Conservation (phyloP, 352 stramenopile genomes). For the Phytophthora brassicae region DNA sequence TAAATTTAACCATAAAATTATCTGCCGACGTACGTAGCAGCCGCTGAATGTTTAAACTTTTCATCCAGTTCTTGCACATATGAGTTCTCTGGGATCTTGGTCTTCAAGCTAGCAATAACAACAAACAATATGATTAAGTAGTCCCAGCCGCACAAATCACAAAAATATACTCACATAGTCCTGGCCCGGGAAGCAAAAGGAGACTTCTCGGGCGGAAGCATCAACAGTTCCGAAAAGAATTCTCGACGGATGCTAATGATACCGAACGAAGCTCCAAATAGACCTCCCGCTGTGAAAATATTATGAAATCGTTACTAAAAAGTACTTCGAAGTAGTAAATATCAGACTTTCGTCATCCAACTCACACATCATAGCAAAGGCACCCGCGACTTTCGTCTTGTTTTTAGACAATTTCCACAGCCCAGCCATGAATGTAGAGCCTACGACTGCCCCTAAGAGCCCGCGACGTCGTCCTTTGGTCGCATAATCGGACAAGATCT, state of each 20-base stretch:
- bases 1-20: not conserved
- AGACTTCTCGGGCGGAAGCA: constrained; percentile 64
- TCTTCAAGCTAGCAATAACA: constrained; percentile 33
- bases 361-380: constrained; percentile 46
- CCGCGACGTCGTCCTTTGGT: constrained; percentile 48
- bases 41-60: constrained; percentile 44
- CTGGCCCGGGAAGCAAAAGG: constrained; percentile 58
- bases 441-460: constrained; percentile 41
- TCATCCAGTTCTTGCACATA: constrained; percentile 61
- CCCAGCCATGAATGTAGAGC: constrained; percentile 31
- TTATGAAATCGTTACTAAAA: not conserved
- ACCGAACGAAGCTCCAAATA: constrained; percentile 68
- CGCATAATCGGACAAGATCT: constrained; percentile 57
- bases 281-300: constrained; percentile 40
- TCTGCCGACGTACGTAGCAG: constrained; percentile 38
- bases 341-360: not conserved
- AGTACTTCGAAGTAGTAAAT: no score
- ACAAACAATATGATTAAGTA: constrained; percentile 4
- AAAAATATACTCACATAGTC: constrained; percentile 43
- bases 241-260: constrained; percentile 68
- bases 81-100: constrained; percentile 45
- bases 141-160: not conserved
- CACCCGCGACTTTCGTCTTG: constrained; percentile 36
- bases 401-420: constrained; percentile 52
- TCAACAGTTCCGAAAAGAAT: constrained; percentile 70